Base-by-base conservation (phyloP, 768 basidiomycete genomes). In the Rhizopogon salebrosus region DNA sequence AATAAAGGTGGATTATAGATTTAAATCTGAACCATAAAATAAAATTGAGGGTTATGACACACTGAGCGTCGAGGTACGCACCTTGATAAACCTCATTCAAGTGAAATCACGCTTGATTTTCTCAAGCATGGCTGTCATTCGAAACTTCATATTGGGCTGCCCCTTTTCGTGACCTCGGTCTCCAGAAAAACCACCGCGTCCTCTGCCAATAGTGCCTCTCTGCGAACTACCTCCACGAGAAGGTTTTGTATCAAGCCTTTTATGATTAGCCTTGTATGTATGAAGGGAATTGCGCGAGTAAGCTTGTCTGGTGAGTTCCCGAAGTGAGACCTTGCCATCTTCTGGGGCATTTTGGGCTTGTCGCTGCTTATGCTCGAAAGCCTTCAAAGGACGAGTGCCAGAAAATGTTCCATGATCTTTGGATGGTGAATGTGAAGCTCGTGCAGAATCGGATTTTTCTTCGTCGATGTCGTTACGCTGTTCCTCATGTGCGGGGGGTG, bases 41-140 rank as follows among this genome's bases (percentile, higher is more conserved):
- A 10, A 35, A 36, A 24, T 7, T 45, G 29, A 56, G 50, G 51
- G 41, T 35, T 34, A 31, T 38, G 34, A 18, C 41, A 49, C 42
- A 56, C 42, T 29, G 18, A 23, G 41, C 14, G 18, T 16, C 23
- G 49, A 58, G 35, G 22, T 49, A 49, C 49, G 23, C 29, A 40
- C 49, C 49, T 16, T 13, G 29, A 31, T 45, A 29, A 45, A 20
- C 6, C 18, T 51, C n/a, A 35, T 52, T 35, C 65, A 82, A 50
- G 70, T 62, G 36, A 70, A 65, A 60, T 85, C 78, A 43, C 78
- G 79, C 66, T 89, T 87, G 58, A 95, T 93, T 70, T 87, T 85
- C 66, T 92, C 89, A 53, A 95, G 77, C 77, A 95, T 77, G 26
- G 80, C 84, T 56, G 83, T 82, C 91, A 95, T 95, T 46, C 92